phyloP scores from a whole-genome alignment of 805 yeast genomes.

The Zygoascus biomembranicola region DNA sequence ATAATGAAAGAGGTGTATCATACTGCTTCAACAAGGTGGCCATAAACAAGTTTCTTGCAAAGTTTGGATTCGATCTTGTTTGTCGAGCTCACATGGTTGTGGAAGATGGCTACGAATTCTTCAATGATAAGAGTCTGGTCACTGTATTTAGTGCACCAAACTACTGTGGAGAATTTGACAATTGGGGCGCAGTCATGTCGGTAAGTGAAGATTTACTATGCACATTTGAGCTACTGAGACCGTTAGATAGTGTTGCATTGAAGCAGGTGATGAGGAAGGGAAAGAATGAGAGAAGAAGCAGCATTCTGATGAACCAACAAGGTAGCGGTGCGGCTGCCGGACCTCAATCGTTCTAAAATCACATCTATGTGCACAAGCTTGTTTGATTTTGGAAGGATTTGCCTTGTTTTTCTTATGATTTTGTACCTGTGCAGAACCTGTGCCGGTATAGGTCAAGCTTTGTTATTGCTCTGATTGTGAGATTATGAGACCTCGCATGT shows the following conservation, averaged over 20 bases:
- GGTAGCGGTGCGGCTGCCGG: conserved; percentile 6
- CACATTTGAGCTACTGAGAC: conserved; percentile 88
- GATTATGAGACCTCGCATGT: not conserved
- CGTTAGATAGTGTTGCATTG: conserved; percentile 84
- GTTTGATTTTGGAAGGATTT: not conserved
- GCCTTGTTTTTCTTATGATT: conserved; percentile 1
- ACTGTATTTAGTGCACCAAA: conserved; percentile 72
- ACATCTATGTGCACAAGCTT: not conserved
- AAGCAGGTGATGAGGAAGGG: conserved; percentile 93
- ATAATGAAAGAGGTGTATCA: conserved; percentile 76
- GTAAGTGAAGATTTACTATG: conserved; percentile 89
- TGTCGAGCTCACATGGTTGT: conserved; percentile 87
- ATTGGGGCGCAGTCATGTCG: conserved; percentile 98
- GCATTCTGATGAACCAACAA: conserved; percentile 7
- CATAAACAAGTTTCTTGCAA: conserved; percentile 63
- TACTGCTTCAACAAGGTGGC: conserved; percentile 75
- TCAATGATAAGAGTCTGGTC: conserved; percentile 61
- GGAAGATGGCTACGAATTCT: conserved; percentile 72
- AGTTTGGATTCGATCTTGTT: conserved; percentile 72
- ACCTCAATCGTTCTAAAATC: conserved; percentile 9
- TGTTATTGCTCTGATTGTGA: no score
- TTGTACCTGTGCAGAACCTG: not conserved
- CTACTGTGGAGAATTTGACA: conserved; percentile 78
- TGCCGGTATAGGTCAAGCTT: no score
- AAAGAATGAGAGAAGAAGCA: conserved; percentile 65